Percentiles rank a stretch among this genome's conserved stretches.
phyloP scores from a whole-genome alignment of 208 protist species.

The Trypanosomatidae sp. region DNA sequence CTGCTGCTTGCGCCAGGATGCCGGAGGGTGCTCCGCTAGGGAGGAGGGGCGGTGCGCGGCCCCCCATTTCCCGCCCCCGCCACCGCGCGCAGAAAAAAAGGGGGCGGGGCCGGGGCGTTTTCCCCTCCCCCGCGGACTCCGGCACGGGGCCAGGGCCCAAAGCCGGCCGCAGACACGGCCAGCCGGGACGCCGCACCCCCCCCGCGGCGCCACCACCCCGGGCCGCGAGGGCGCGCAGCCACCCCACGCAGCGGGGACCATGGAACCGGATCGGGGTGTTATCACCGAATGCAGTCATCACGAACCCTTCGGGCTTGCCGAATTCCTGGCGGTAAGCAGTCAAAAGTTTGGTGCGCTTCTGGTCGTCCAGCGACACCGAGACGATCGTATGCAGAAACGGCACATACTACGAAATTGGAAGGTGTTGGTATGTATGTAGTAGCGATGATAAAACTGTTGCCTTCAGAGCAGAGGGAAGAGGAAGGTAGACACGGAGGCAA shows the following conservation, averaged over 20 bases:
- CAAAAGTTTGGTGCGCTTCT: slow-evolving; percentile 24
- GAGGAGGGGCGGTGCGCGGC: background rate
- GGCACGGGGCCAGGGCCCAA: slow-evolving; percentile 3
- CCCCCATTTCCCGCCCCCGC: background rate
- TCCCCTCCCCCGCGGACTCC: background rate
- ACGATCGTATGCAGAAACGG: slow-evolving; percentile 32
- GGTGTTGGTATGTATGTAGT: background rate
- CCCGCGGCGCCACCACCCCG: slow-evolving; percentile 17
- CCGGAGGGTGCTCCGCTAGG: slow-evolving; percentile 16
- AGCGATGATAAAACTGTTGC: slow-evolving; percentile 1
- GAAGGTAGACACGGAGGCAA: background rate
- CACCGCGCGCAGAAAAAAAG: background rate
- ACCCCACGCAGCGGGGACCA: slow-evolving; percentile 20
- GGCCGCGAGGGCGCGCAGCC: slow-evolving; percentile 8
- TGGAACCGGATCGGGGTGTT: slow-evolving; percentile 14
- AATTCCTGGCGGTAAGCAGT: slow-evolving; percentile 20
- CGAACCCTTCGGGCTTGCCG: slow-evolving; percentile 32
- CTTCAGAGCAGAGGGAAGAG: background rate
- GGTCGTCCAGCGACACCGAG: slow-evolving; percentile 27
- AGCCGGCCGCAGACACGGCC: slow-evolving; percentile 35
- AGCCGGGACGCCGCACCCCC: slow-evolving; percentile 24
- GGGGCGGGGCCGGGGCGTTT: background rate
- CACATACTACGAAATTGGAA: slow-evolving; percentile 13
- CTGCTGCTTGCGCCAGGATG: slow-evolving; percentile 2
- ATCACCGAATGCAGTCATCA: slow-evolving; percentile 45